Base-by-base conservation (phyloP, 345 rosid species). In the Salix koriyanagi region DNA sequence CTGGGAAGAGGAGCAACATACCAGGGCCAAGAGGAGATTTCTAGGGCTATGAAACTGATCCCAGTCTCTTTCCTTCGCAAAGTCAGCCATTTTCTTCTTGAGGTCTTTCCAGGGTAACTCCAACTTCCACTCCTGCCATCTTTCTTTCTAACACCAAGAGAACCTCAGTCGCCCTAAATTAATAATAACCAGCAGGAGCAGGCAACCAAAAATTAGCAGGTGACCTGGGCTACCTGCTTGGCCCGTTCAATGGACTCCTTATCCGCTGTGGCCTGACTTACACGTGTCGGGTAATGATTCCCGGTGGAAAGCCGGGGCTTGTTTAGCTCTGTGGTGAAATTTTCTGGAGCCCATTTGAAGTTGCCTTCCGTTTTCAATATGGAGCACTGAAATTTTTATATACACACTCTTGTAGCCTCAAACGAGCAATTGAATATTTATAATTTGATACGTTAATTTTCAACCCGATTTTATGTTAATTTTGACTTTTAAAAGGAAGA, bases 11-110 rank as follows among this genome's bases (percentile, higher is more conserved):
- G 34, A 28, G 39, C 48, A 25, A 39, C 21, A 70, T 82, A 85
- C 87, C 84, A 85, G 75, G 46, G 87, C 87, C 75, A 85, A 83
- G 19, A 85, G 85, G n/a, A 85, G 83, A 75, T 85, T 85, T 65
- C 87, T 72, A 2, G 87, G 87, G 41, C 82, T 85, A 52, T 85
- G 87, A 65, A 71, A 80, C 72, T 75, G 72, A 60, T 85, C 85
- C 85, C 82, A 85, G 16, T 82, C 87, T 79, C 87, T 85, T 13
- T 76, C 85, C 52, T 44, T 71, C 56, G 85, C 85, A 39, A 85
- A 85, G 25, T 79, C 87, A 42, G 77, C 83, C 18, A 85, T 81
- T 70, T 48, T 76, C 67, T 44, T 75, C 0, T 81, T 75, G 61
- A 85, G 85, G 39, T 85, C 87, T 66, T 66, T 80, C 77, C 5